These are phyloP conservation scores for Fusarium virguliforme DNA, from an alignment of 2,329 filamentous ascomycete species.

Conservation along the genomic window DNA sequence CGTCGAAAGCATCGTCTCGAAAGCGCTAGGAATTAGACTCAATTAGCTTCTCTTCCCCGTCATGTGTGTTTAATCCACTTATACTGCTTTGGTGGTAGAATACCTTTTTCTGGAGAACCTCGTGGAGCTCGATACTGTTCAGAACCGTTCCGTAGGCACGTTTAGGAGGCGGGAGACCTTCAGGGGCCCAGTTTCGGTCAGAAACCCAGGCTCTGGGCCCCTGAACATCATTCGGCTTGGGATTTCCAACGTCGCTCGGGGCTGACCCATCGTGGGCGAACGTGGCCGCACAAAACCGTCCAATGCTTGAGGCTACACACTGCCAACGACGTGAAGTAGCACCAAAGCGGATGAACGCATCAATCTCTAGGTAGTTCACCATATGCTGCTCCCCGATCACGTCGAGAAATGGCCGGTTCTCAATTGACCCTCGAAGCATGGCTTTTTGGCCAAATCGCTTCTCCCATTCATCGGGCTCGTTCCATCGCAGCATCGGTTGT, in stretches of 20 bases:
- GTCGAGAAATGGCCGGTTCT: background rate
- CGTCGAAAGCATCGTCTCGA: background rate
- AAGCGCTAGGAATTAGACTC: background rate
- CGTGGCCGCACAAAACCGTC: background rate
- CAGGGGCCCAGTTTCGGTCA: background rate
- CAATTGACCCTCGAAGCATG: background rate
- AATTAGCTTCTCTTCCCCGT: background rate
- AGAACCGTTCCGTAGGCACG: background rate
- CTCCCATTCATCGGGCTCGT: background rate
- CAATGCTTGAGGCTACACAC: background rate
- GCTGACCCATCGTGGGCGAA: background rate
- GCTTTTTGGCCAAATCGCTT: background rate
- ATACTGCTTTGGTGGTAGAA: background rate
- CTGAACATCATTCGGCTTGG: fast-evolving
- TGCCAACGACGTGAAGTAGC: no score
- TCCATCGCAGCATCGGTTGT: background rate
- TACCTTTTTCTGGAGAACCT: background rate
- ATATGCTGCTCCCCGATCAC: background rate
- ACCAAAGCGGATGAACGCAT: background rate
- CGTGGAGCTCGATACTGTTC: background rate
- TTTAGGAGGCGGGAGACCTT: background rate
- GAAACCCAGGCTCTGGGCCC: background rate
- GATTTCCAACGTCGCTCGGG: no score
- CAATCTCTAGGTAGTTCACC: background rate
- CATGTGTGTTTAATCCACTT: background rate